Base-by-base conservation (phyloP, 1,139 yeast genomes). In the Maudiozyma humilis region DNA sequence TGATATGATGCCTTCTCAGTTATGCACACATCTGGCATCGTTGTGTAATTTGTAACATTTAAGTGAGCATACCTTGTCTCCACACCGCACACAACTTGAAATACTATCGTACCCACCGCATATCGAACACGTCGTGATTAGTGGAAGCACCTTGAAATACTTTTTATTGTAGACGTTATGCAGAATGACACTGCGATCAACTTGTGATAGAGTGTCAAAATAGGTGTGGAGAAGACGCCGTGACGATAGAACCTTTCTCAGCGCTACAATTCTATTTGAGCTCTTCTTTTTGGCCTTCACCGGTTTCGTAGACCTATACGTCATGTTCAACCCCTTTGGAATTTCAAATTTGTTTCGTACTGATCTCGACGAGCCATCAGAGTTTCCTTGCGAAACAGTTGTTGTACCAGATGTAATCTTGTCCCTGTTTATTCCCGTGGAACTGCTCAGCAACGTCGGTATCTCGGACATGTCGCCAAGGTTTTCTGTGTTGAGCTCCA, bases 401-500 rank as follows among this genome's bases (percentile, higher is more conserved):
- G 41, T 45, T 7, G 55, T 50, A 14, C 52, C 49, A 4, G 57
- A 48, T 35, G 56, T 63, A 23, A 60, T 59, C 25, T 56, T 54
- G 42, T 60, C 61, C 44, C 57, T 52, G 36, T 56, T 52, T 27
- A 59, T 49, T 7, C 63, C 63, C 1, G 63, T 59, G 7, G 60
- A 43, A 32, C 53, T 50, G 44, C 64, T 57, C 32, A 62, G 44
- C 31, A 62, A 43, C 16, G 52, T 47, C 3, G 64, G 58, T 2
- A 61, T 56, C 16, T 58, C 64, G 4, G 51, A 37, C 18, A 56
- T 46, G 41, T 59, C 63, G 13, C 44, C 49, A 12, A 50, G 42
- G 43, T 62, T 62, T 37, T 62, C 66, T 14, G 62, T 57, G 40
- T 62, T 61, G 10, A 62, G 48, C 41, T 62, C 65, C 62, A 62